Evolutionary conservation across 306 rosid species (phyloP), one percentile per base, ranked within the genome.

Genomic region (Acacia crassicarpa): DNA sequence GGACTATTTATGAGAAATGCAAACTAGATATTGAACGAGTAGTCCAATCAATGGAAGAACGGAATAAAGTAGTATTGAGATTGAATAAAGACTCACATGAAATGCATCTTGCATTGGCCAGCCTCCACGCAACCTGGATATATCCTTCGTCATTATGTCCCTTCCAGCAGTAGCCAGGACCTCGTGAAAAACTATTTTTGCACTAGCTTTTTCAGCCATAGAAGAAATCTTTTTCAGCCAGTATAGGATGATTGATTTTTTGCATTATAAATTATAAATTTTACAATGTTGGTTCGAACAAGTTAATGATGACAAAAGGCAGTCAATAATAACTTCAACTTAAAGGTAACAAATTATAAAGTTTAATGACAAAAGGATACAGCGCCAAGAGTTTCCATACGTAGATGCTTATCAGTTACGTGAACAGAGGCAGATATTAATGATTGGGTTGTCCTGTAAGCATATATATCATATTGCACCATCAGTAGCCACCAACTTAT

Each of bases 61-160:
- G 13, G 23, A 78, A 61, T 27, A 72, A 77, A 25, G 70, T 75
- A 51, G 49, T 51, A 32, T 40, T 12, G 71, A 51, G 85, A 85
- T 72, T 53, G 44, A 81, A 71, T 68, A 65, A 32, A 72, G 62
- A 86, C 97, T 91, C 88, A 95, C 99, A 83, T 91, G 85, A 86
- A 95, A 95, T 38, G 98, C 99, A 84, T 95, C 99, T 80, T 91
- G 98, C 92, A 95, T 93, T 20, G 98, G 94, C 99, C 99, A 95
- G 76, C 99, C 99, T 80, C 99, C 98, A 11, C 97, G 97, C 70
- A 95, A 56, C 84, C 98, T 92, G 46, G 99, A 91, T 88, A 95
- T 85, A 84, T 95, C 99, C 85, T 95, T 95, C 9, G 97, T 93
- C 79, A 92, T 81, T 78, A 90, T 84, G 88, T 95, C 99, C 88